Conservation (phyloP, 2,329 filamentous ascomycete species). For the Neonectria magnoliae region DNA sequence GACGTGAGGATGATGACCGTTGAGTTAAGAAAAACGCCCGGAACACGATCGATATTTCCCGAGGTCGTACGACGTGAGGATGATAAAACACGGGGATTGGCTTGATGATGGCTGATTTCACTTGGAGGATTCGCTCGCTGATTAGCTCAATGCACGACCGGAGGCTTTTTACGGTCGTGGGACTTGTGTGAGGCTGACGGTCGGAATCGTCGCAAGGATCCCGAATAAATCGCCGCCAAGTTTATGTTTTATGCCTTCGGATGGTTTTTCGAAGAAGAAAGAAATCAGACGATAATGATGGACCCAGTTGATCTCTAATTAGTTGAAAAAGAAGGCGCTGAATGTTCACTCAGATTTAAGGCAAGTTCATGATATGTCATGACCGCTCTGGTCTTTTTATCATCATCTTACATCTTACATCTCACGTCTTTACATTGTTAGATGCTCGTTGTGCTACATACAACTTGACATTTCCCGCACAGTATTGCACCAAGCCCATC, state of each 20-base stretch:
- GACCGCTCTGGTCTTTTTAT: background rate
- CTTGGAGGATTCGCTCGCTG: background rate
- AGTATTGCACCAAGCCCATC: background rate
- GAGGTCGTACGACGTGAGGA: background rate
- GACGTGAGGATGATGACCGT: background rate
- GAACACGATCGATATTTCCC: background rate
- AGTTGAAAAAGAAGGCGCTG: background rate
- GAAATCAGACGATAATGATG: background rate
- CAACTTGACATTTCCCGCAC: background rate
- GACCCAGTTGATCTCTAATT: background rate
- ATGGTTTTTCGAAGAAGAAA: slow-evolving; percentile 3
- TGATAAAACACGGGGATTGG: background rate
- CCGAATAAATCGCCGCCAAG: too few relatives aligned
- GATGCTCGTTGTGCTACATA: background rate
- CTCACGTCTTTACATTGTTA: background rate
- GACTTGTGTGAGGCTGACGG: background rate
- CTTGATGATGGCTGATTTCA: background rate
- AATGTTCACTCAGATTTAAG: background rate
- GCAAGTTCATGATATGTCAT: background rate
- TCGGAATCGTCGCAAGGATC: background rate
- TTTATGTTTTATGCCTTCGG: slow-evolving; percentile 2
- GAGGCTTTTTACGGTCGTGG: slow-evolving; percentile 5
- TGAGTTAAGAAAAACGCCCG: background rate
- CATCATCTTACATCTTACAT: background rate
- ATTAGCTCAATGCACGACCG: slow-evolving; percentile 1